Evolutionary conservation across 2,329 filamentous ascomycete species (phyloP).

Genomic region (Gremmenia infestans): DNA sequence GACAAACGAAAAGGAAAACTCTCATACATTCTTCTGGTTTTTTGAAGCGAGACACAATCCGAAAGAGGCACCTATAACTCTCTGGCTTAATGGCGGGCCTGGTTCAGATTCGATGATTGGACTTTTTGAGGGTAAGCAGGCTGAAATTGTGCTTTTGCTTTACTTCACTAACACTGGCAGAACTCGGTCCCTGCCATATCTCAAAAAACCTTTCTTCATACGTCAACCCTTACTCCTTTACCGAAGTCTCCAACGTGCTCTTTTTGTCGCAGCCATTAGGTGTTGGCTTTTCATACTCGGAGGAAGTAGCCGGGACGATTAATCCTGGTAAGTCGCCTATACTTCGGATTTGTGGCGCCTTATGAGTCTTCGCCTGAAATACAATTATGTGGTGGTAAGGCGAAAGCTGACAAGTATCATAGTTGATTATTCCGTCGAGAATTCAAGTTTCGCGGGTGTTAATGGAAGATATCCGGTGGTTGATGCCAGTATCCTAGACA

Average conservation of each 20-base stretch:
- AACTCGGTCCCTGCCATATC: conserved; percentile 38
- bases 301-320: conserved; percentile 22
- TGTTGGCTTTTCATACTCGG: conserved; percentile 61
- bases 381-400: not conserved
- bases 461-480: conserved; percentile 23
- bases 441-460: conserved; percentile 15
- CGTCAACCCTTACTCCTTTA: conserved; percentile 57
- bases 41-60: conserved; percentile 46
- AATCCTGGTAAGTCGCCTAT: conserved; percentile 9
- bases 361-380: not conserved
- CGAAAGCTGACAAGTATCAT: not conserved
- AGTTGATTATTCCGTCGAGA: conserved; percentile 10
- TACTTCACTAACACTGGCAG: conserved; percentile 9
- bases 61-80: conserved; percentile 40
- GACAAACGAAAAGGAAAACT: conserved; percentile 35
- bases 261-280: conserved; percentile 58
- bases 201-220: conserved; percentile 29
- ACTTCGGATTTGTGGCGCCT: not conserved
- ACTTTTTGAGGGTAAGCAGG: conserved; percentile 37
- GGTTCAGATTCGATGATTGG: conserved; percentile 51
- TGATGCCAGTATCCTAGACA: conserved; percentile 46
- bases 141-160: not conserved
- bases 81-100: conserved; percentile 51
- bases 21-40: conserved; percentile 44
- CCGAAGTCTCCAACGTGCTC: conserved; percentile 48